These are phyloP conservation scores for Globomyces pollinis-pini DNA, from an alignment of 192 early-diverging fungal genomes.

Conservation along the genomic window DNA sequence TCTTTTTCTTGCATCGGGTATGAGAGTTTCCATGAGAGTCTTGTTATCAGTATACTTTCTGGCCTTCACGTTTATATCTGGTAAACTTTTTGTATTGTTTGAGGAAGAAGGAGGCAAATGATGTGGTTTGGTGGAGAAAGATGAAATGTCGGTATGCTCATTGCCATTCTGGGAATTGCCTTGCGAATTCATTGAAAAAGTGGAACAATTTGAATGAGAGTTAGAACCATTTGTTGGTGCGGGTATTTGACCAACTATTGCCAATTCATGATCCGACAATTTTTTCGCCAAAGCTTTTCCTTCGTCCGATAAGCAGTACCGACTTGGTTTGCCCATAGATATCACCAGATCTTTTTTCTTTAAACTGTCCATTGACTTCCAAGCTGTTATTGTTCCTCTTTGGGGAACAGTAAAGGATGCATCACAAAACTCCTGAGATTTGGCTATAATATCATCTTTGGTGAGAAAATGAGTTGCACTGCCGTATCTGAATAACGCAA, in stretches of 20 bases:
- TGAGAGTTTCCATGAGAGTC: too few relatives aligned
- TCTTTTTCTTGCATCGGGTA: too few relatives aligned
- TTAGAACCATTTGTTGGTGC: not conserved
- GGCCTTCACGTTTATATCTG: too few relatives aligned
- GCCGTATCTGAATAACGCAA: conserved; percentile 47
- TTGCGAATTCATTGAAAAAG: too few relatives aligned
- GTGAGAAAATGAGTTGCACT: conserved; percentile 40
- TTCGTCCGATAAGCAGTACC: conserved; percentile 64
- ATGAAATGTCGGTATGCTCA: too few relatives aligned
- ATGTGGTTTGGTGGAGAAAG: too few relatives aligned
- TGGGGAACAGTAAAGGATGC: conserved; percentile 53
- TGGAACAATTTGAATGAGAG: too few relatives aligned
- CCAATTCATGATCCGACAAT: too few relatives aligned
- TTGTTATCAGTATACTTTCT: not conserved
- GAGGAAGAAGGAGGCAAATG: too few relatives aligned
- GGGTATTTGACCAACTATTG: not conserved
- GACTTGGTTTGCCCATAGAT: conserved; percentile 48
- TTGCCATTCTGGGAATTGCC: too few relatives aligned
- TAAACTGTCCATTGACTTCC: conserved; percentile 70
- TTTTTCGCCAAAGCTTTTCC: conserved; percentile 53
- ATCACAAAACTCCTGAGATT: conserved; percentile 60
- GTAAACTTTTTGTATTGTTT: too few relatives aligned
- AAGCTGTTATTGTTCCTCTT: conserved; percentile 51
- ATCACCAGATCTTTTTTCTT: conserved; percentile 55
- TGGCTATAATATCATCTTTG: conserved; percentile 62